Evolutionary conservation across 768 basidiomycete species (phyloP).

Genomic region (Leccinum fibrillosum): DNA sequence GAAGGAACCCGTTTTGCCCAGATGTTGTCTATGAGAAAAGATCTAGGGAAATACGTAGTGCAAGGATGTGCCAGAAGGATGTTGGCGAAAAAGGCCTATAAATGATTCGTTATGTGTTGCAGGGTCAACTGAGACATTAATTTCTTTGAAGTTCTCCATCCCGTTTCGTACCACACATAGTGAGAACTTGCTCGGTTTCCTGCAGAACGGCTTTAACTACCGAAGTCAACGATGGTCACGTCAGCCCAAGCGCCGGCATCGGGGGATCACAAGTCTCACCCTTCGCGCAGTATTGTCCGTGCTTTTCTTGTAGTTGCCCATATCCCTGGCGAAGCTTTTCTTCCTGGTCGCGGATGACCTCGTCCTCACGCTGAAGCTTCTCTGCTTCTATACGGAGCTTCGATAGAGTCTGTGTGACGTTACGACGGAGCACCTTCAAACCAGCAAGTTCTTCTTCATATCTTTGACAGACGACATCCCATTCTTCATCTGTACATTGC

Average conservation of each 20-base stretch:
- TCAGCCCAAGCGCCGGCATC: constrained; percentile 2
- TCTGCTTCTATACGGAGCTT: constrained; percentile 39
- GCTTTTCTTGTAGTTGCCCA: constrained; percentile 40
- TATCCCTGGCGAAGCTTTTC: constrained; percentile 36
- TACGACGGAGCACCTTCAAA: constrained; percentile 53
- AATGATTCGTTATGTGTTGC: not conserved
- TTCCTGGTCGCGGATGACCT: constrained; percentile 40
- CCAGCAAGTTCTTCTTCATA: constrained; percentile 64
- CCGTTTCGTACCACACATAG: constrained; percentile 44
- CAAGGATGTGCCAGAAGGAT: not conserved
- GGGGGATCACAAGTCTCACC: constrained; percentile 26
- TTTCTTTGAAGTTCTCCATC: constrained; percentile 22
- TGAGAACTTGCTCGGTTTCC: constrained; percentile 43
- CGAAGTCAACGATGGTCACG: not conserved
- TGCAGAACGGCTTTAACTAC: constrained; percentile 41
- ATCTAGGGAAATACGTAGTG: not conserved
- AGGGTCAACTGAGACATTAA: not conserved
- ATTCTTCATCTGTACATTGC: constrained; percentile 47
- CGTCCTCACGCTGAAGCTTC: constrained; percentile 39
- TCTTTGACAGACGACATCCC: constrained; percentile 52
- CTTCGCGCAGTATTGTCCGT: constrained; percentile 40
- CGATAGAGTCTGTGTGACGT: constrained; percentile 43
- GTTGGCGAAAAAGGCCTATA: not conserved
- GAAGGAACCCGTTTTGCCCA: not conserved
- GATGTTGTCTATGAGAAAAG: not conserved